Percentiles rank a stretch among this genome's conserved stretches.
Conservation (phyloP, 2,329 filamentous ascomycete species). For the Fusarium sp. region DNA sequence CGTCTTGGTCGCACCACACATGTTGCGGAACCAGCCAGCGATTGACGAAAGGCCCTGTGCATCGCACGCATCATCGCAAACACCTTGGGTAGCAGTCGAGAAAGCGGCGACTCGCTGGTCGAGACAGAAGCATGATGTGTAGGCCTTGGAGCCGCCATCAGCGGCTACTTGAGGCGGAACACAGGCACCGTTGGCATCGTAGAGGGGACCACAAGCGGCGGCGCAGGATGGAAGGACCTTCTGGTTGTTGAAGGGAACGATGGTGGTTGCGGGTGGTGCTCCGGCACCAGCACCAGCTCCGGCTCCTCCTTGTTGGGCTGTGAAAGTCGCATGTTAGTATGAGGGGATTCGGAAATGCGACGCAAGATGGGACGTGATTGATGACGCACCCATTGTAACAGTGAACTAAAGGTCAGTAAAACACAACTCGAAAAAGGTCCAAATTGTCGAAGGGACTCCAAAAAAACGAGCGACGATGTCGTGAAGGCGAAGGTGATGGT, state of each 20-base stretch:
- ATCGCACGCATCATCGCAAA: conserved; percentile 71
- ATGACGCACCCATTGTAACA: conserved; percentile 55
- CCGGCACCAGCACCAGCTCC: neutral
- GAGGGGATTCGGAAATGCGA: conserved; percentile 17
- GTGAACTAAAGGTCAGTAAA: conserved; percentile 1
- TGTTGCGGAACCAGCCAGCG: conserved; percentile 76
- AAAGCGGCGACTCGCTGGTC: conserved; percentile 70
- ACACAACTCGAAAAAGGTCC: neutral
- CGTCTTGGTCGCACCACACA: conserved; percentile 63
- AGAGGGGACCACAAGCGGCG: conserved; percentile 68
- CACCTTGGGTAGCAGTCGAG: conserved; percentile 65
- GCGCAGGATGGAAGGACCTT: conserved; percentile 71
- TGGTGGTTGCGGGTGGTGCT: conserved; percentile 57
- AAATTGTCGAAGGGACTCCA: neutral
- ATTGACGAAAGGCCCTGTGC: conserved; percentile 65
- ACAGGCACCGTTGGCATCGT: conserved; percentile 79
- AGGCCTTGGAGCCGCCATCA: conserved; percentile 63
- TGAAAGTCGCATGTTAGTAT: conserved; percentile 29
- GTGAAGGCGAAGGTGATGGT: neutral
- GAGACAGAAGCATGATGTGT: conserved; percentile 80
- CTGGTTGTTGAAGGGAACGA: conserved; percentile 65
- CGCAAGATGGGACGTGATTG: conserved; percentile 35
- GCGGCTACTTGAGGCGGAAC: conserved; percentile 66
- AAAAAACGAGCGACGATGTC: conserved; percentile 28
- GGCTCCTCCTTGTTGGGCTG: conserved; percentile 27